phyloP scores from a whole-genome alignment of 1,139 yeast genomes.

The Tardiomyces digboiensis region DNA sequence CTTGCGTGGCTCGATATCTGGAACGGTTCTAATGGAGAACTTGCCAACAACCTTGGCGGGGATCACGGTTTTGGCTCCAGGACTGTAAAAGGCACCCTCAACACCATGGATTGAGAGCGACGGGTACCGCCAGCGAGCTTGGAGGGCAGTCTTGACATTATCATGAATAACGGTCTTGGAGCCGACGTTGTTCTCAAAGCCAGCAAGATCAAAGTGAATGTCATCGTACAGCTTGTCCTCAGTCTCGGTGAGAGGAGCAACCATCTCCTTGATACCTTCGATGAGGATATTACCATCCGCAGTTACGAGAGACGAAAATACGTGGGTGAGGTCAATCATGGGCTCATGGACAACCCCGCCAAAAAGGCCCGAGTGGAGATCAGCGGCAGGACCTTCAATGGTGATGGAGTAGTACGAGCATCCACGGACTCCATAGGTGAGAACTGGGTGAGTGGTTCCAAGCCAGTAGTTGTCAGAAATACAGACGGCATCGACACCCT shows the following conservation, averaged over 20 bases:
- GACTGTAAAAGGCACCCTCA: constrained; percentile 92
- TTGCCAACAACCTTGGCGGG: constrained; percentile 94
- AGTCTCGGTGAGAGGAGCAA: constrained; percentile 75
- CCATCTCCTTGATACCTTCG: constrained; percentile 89
- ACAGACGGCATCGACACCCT: constrained; percentile 87
- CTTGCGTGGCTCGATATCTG: constrained; percentile 75
- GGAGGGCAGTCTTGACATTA: constrained; percentile 66
- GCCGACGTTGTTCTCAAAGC: constrained; percentile 83
- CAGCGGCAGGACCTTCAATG: constrained; percentile 91
- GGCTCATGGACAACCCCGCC: constrained; percentile 99
- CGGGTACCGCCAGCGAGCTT: constrained; percentile 99
- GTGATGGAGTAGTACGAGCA: constrained; percentile 83
- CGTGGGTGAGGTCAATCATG: constrained; percentile 81
- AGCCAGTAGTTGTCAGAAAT: constrained; percentile 98
- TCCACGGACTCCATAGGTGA: constrained; percentile 97
- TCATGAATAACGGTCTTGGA: constrained; percentile 73
- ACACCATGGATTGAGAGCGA: constrained; percentile 93
- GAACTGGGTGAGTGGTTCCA: constrained; percentile 92
- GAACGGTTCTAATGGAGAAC: constrained; percentile 95
- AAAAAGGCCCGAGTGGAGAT: constrained; percentile 93
- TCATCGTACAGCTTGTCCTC: constrained; percentile 75
- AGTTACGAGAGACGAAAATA: constrained; percentile 62
- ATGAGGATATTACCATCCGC: constrained; percentile 72
- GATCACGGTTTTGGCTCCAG: constrained; percentile 97
- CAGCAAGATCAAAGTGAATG: constrained; percentile 78